Evolutionary conservation across 306 rosid genomes (phyloP).

Genomic region (Cicer bijugum): DNA sequence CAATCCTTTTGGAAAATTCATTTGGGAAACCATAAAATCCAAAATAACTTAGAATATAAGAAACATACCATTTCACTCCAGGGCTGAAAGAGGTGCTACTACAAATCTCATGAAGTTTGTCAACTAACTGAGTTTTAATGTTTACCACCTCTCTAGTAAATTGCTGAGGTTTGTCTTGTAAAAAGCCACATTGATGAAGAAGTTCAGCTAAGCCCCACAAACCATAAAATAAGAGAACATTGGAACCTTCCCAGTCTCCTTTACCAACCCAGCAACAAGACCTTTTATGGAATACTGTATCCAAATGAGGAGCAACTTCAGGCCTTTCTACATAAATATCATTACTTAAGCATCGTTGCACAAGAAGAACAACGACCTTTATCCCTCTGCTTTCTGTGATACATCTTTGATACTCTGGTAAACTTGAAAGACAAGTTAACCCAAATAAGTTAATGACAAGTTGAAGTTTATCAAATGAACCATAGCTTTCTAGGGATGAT

Average conservation of each 20-base stretch:
- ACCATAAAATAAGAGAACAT: slow-evolving; percentile 64
- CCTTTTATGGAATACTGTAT: slow-evolving; percentile 49
- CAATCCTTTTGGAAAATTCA: slow-evolving; percentile 69
- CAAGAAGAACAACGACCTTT: slow-evolving; percentile 50
- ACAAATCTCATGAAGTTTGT: slow-evolving; percentile 62
- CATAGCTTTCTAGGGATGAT: slow-evolving; percentile 56
- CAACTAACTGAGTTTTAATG: slow-evolving; percentile 55
- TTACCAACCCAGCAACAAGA: slow-evolving; percentile 64
- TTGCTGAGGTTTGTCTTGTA: slow-evolving; percentile 41
- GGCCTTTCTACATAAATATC: slow-evolving; percentile 54
- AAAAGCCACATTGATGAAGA: slow-evolving; percentile 52
- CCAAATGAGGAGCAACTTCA: slow-evolving; percentile 60
- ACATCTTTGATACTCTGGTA: slow-evolving; percentile 56
- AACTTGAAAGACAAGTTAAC: slow-evolving; percentile 61
- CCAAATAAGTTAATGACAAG: slow-evolving; percentile 59
- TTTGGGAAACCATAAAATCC: slow-evolving; percentile 82
- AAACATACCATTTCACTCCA: slow-evolving; percentile 78
- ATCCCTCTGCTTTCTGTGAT: slow-evolving; percentile 52
- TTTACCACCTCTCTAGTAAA: slow-evolving; percentile 43
- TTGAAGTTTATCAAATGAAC: slow-evolving; percentile 56
- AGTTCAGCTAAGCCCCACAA: slow-evolving; percentile 74
- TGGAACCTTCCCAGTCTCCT: slow-evolving; percentile 82
- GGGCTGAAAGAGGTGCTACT: slow-evolving; percentile 50
- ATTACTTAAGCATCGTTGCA: slow-evolving; percentile 64
- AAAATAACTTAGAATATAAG: slow-evolving; percentile 66